These are phyloP conservation scores for Galerina sulciceps DNA, from an alignment of 768 basidiomycete species.

Conservation along the genomic window DNA sequence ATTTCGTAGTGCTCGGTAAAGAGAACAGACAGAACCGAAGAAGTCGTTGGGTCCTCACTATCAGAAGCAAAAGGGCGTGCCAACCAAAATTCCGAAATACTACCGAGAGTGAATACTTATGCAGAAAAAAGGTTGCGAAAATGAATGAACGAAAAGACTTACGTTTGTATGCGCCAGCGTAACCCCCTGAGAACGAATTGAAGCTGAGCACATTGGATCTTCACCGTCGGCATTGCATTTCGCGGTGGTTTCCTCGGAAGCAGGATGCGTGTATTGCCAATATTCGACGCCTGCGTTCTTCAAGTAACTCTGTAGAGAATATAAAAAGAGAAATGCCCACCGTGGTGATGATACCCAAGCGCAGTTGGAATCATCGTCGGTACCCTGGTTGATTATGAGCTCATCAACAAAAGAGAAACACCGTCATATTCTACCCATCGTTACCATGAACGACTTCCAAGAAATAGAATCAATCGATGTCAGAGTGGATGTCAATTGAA, in stretches of 20 bases:
- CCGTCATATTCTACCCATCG: constrained; percentile 40
- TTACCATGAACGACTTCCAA: constrained; percentile 51
- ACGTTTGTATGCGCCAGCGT: constrained; percentile 52
- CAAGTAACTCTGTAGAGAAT: neutral
- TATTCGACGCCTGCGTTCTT: constrained; percentile 47
- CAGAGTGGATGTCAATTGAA: neutral
- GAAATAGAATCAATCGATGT: neutral
- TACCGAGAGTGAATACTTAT: neutral
- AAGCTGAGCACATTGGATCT: constrained; percentile 52
- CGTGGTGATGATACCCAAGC: constrained; percentile 59
- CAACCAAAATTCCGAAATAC: constrained; percentile 19
- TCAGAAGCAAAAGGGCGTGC: constrained; percentile 20
- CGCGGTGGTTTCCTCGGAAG: constrained; percentile 41
- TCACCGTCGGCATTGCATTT: constrained; percentile 51
- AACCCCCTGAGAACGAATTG: constrained; percentile 48
- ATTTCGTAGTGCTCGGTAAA: no score
- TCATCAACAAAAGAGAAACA: neutral
- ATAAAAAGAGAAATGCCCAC: constrained; percentile 28
- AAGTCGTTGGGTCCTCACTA: neutral
- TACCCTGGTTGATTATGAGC: constrained; percentile 35
- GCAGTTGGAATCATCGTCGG: constrained; percentile 53
- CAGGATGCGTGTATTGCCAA: constrained; percentile 50
- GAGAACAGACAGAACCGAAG: neutral
- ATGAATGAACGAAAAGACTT: constrained; percentile 9
- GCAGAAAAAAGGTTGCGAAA: neutral